Evolutionary conservation across 352 stramenopile species (phyloP).

Genomic region (Pythium vanterpoolii): DNA sequence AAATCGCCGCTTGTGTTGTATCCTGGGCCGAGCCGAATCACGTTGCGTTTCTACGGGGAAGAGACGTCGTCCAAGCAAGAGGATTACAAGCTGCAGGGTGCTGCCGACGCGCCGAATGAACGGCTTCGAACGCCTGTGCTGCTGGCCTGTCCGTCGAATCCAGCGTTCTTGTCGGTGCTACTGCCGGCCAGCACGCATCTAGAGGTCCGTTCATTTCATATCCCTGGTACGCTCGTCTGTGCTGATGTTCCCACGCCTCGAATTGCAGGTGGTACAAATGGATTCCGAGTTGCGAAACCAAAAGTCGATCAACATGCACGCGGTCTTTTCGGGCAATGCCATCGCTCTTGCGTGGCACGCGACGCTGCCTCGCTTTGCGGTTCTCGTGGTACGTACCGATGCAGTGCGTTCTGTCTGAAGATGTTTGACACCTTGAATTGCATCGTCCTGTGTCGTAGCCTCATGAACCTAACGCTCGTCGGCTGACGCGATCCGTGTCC

Average conservation of each 20-base stretch:
- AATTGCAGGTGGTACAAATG: conserved; percentile 55
- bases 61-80: conserved; percentile 52
- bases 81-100: conserved; percentile 50
- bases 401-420: neutral
- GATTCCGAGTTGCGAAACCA: conserved; percentile 63
- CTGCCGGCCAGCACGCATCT: conserved; percentile 48
- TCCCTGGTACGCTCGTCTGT: neutral
- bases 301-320: conserved; percentile 58
- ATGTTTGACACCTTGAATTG: neutral
- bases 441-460: conserved; percentile 28
- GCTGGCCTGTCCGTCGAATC: conserved; percentile 33
- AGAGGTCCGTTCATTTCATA: conserved; percentile 31
- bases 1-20: conserved; percentile 49
- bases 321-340: conserved; percentile 53
- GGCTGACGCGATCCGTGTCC: conserved; percentile 32
- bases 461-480: conserved; percentile 48
- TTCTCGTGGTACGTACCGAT: conserved; percentile 39
- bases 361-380: conserved; percentile 38
- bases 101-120: conserved; percentile 37
- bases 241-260: neutral
- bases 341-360: conserved; percentile 68
- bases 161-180: conserved; percentile 40
- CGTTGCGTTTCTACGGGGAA: conserved; percentile 47
- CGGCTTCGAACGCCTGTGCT: conserved; percentile 33
- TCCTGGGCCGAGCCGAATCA: conserved; percentile 35